A percentile compares a stretch with the other conserved stretches of the same genome.
Evolutionary conservation across 805 yeast species (phyloP).

Genomic region (Starmerella roubikii): DNA sequence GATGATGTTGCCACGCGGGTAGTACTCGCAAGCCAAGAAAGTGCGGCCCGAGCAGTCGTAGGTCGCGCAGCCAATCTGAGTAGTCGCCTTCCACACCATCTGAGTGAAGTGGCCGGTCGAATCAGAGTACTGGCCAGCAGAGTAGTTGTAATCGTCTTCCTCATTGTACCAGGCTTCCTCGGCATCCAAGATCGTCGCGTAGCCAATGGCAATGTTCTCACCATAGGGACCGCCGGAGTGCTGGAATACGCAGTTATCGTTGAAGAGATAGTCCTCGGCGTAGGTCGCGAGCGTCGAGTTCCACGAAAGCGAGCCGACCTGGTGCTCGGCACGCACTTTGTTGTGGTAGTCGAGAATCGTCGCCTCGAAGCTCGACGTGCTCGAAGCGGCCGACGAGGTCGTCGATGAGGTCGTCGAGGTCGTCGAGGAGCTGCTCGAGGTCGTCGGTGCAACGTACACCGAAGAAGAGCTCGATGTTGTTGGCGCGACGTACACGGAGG

Average conservation of each 20-base stretch:
- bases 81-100: slow-evolving; percentile 53
- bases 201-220: slow-evolving; percentile 67
- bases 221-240: slow-evolving; percentile 60
- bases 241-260: slow-evolving; percentile 39
- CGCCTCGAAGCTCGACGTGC: slow-evolving; percentile 13
- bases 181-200: slow-evolving; percentile 36
- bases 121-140: slow-evolving; percentile 33
- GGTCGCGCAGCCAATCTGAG: slow-evolving; percentile 56
- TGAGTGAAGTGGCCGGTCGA: slow-evolving; percentile 74
- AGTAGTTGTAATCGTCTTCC: slow-evolving; percentile 38
- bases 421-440: slow-evolving; percentile 13
- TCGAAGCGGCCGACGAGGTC: slow-evolving; percentile 9
- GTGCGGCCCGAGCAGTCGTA: slow-evolving; percentile 35
- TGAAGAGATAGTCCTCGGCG: slow-evolving; percentile 39
- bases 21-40: slow-evolving; percentile 53
- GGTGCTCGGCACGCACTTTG: slow-evolving; percentile 39
- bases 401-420: slow-evolving; percentile 19
- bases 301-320: slow-evolving; percentile 44
- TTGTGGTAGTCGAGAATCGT: slow-evolving; percentile 49
- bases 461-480: slow-evolving; percentile 18
- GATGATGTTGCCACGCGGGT: slow-evolving; percentile 52
- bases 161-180: slow-evolving; percentile 67
- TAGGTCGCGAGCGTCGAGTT: slow-evolving; percentile 34
- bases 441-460: slow-evolving; percentile 12
- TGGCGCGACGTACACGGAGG: slow-evolving; percentile 17